Conservation (phyloP, 371 early-diverging fungal species). For the Polyrhizophydium stewartii region DNA sequence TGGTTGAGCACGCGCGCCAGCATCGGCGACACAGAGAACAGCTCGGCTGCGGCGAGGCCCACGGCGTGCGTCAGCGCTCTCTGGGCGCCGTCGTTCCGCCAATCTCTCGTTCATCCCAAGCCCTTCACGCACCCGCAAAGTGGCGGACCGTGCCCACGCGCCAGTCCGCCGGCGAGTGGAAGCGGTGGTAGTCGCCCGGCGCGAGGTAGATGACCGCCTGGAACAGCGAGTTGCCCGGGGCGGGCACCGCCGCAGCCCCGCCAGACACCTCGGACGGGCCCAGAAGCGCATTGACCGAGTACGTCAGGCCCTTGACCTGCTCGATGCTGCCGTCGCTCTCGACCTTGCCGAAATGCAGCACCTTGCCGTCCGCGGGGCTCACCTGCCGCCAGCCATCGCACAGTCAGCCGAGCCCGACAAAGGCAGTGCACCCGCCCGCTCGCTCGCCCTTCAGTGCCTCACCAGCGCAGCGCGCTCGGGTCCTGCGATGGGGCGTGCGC, state of each 20-base stretch:
- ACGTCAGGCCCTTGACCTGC: constrained; percentile 91
- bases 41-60: constrained; percentile 67
- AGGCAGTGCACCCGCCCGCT: background rate
- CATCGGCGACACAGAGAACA: constrained; percentile 91
- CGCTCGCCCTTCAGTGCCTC: too few relatives aligned
- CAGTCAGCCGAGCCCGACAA: background rate
- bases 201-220: constrained; percentile 92
- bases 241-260: constrained; percentile 10
- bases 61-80: background rate
- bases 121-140: constrained; percentile 63
- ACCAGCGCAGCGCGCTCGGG: constrained; percentile 55
- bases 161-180: constrained; percentile 97
- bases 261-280: constrained; percentile 55
- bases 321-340: constrained; percentile 70
- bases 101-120: background rate
- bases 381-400: constrained; percentile 41
- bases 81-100: background rate
- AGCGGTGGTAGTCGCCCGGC: constrained; percentile 97
- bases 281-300: constrained; percentile 80
- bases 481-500: constrained; percentile 64
- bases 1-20: constrained; percentile 76
- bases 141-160: constrained; percentile 79
- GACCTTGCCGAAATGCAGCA: constrained; percentile 85
- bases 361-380: constrained; percentile 86
- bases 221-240: constrained; percentile 64